Evolutionary conservation across 495 filamentous ascomycete species (phyloP).

Genomic region (Pseudomonodictys pantanalensis): DNA sequence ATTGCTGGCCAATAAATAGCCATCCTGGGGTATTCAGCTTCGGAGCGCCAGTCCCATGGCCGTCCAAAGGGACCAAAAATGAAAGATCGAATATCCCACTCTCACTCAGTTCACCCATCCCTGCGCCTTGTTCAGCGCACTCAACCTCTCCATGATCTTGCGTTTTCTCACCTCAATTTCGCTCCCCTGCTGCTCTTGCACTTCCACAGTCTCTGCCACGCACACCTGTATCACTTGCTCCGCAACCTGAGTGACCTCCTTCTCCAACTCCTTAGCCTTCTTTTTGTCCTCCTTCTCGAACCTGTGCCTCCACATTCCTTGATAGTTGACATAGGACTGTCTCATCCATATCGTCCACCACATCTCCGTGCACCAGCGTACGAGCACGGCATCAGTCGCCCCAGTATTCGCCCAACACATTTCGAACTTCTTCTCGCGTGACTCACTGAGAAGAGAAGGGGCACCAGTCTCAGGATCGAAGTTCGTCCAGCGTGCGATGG

Average conservation of each 20-base stretch:
- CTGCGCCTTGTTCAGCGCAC: too few relatives aligned
- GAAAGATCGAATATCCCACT: too few relatives aligned
- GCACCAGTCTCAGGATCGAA: neutral
- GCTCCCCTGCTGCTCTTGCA: neutral
- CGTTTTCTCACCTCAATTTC: neutral
- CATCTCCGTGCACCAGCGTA: conserved; percentile 12
- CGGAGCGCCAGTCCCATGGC: too few relatives aligned
- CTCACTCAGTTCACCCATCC: too few relatives aligned
- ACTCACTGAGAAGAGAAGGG: neutral
- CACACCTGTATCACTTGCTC: neutral
- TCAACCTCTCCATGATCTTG: too few relatives aligned
- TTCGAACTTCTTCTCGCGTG: conserved; percentile 11
- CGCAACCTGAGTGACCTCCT: neutral
- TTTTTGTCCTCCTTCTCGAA: conserved; percentile 15
- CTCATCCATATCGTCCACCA: conserved; percentile 17
- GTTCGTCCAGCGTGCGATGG: conserved; percentile 19
- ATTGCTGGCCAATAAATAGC: too few relatives aligned
- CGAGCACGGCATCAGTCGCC: conserved; percentile 2
- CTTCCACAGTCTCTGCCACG: neutral
- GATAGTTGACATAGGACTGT: conserved; percentile 6
- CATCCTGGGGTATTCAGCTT: too few relatives aligned
- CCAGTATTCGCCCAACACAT: conserved; percentile 9
- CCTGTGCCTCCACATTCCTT: conserved; percentile 10
- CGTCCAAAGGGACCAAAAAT: too few relatives aligned
- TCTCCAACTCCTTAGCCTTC: neutral